Conservation (phyloP, 306 rosid genomes). For the Sophora flavescens region DNA sequence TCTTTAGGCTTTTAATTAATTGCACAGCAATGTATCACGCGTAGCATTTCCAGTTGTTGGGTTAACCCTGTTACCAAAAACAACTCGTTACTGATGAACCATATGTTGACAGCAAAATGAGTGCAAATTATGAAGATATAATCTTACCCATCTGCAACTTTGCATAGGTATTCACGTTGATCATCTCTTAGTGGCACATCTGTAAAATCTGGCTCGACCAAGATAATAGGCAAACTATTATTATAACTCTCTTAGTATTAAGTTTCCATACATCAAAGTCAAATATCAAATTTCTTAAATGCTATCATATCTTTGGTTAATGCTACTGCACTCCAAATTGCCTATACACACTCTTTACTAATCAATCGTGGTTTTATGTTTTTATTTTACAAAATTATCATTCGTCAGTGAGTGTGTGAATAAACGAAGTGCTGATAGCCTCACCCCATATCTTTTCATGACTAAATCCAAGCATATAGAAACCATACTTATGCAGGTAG, state of each 20-base stretch:
- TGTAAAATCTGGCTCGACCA: slow-evolving; percentile 73
- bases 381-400: too few species aligned
- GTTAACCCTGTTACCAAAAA: slow-evolving; percentile 73
- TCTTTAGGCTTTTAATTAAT: slow-evolving; percentile 34
- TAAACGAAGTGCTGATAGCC: too few species aligned
- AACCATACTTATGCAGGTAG: neutral
- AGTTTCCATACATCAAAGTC: slow-evolving; percentile 6
- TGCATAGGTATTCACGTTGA: slow-evolving; percentile 88
- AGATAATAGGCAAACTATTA: slow-evolving; percentile 36
- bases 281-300: too few species aligned
- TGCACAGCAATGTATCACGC: slow-evolving; percentile 90
- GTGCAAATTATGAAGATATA: neutral
- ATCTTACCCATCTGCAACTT: slow-evolving; percentile 87
- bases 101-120: slow-evolving; percentile 18
- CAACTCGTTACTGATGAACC: slow-evolving; percentile 34
- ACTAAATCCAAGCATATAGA: neutral
- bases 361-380: too few species aligned
- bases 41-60: slow-evolving; percentile 90
- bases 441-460: neutral
- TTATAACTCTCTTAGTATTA: slow-evolving; percentile 12
- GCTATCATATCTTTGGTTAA: neutral
- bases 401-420: too few species aligned
- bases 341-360: too few species aligned
- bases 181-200: slow-evolving; percentile 97
- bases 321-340: too few species aligned